Base-by-base conservation (phyloP, 1,139 yeast genomes). In the Lodderomyces metapsilosis region DNA sequence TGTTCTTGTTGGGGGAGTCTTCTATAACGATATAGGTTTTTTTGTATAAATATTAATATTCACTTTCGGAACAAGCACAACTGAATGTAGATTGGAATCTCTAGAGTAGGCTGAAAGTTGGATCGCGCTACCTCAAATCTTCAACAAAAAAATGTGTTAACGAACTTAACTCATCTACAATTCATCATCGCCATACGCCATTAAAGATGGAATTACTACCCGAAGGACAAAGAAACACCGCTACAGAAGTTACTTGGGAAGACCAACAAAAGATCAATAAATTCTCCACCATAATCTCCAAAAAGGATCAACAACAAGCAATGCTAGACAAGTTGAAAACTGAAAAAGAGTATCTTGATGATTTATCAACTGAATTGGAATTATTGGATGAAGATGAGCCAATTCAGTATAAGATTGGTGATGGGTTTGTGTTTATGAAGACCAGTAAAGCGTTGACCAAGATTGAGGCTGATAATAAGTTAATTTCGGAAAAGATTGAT, bases 251-350 rank as follows among this genome's bases (percentile, higher is more conserved):
- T 20, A 71, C 82, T 21, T 86, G 91, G 81, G 89, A 79, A 46
- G 98, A 92, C 61, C 98, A 92, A 66, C 82, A 85, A 57, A 79
- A 79, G 57, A 92, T 92, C 67, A 92, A 92, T 61, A 80, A 81
- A 58, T 92, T 92, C 57, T 88, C 96, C 18, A 84, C 89, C 40
- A 72, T 89, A 47, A 87, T 89, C 47, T 71, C 80, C 49, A 79
- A 84, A 47, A 80, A 83, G 52, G 88, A 86, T 50, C 74, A 72
- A 23, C 59, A 80, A 20, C 69, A 73, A 34, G 74, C 64, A n/a
- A 71, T 71, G 38, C 68, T 87, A 37, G 65, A 68, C 27, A 66
- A 67, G 43, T 70, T 74, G 47, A 71, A 75, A 52, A 76, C 78
- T 43, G 96, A 89, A 55, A 87, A 88, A 54, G 98, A 91, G 56